A percentile compares a stretch with the other conserved stretches of the same genome.
phyloP scores from a whole-genome alignment of 495 filamentous ascomycete species.

The Penicillium odoratum region DNA sequence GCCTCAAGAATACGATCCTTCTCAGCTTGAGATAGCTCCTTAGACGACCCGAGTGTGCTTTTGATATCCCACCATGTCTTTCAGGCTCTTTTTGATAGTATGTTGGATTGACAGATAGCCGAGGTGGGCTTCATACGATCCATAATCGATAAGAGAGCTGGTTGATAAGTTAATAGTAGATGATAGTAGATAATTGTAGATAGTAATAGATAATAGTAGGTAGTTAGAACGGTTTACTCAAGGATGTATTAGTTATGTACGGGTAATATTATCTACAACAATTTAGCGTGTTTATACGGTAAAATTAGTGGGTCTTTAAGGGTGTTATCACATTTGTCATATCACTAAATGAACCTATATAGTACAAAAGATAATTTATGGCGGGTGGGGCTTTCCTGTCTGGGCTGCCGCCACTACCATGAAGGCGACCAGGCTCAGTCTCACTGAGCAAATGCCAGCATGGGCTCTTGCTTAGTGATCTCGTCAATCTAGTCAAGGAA shows the following conservation, averaged over 20 bases:
- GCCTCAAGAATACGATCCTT: neutral
- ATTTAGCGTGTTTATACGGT: constrained; percentile 6
- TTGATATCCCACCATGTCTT: constrained; percentile 10
- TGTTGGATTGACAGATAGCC: constrained; percentile 17
- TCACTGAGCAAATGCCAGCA: too few relatives aligned
- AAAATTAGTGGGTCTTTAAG: neutral
- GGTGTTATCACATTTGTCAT: constrained; percentile 9
- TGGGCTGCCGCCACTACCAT: too few relatives aligned
- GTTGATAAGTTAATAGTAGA: neutral
- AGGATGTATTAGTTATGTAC: neutral
- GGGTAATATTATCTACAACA: neutral
- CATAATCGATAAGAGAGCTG: neutral
- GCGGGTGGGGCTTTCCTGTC: too few relatives aligned
- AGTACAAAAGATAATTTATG: too few relatives aligned
- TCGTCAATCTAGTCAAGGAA: too few relatives aligned
- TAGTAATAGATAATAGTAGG: neutral
- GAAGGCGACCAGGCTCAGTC: too few relatives aligned
- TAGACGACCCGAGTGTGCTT: neutral
- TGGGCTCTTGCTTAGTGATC: too few relatives aligned
- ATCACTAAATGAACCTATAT: neutral
- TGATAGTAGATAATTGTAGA: neutral
- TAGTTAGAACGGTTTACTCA: too few relatives aligned
- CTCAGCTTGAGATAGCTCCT: too few relatives aligned
- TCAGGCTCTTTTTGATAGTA: constrained; percentile 17
- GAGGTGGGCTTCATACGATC: constrained; percentile 16